A percentile compares a stretch with the other conserved stretches of the same genome.
These are phyloP conservation scores for Sedum album DNA, from an alignment of 164 flowering plant species.

Conservation along the genomic window DNA sequence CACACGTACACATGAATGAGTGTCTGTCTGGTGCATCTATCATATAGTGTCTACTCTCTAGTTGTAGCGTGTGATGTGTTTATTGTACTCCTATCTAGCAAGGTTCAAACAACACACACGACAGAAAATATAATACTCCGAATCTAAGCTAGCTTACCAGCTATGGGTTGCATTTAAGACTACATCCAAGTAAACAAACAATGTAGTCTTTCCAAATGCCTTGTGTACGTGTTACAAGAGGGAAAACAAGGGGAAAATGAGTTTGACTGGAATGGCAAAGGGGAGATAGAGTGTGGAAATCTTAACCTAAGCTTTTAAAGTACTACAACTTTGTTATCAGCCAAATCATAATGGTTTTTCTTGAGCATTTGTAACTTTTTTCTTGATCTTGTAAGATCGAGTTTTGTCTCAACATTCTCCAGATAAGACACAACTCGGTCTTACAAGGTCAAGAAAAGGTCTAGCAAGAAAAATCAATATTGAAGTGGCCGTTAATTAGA, in stretches of 20 bases:
- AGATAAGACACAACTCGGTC: slow-evolving; percentile 23
- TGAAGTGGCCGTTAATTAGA: background rate
- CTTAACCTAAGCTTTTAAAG: too few species aligned
- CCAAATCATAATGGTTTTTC: background rate
- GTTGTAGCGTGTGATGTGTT: background rate
- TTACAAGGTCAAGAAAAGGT: slow-evolving; percentile 97
- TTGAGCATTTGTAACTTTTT: background rate
- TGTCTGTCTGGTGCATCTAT: background rate
- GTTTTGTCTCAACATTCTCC: background rate
- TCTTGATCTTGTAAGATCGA: background rate
- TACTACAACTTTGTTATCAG: too few species aligned
- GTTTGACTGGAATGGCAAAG: slow-evolving; percentile 19
- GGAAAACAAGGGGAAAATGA: slow-evolving; percentile 69
- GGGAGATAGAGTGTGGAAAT: slow-evolving; percentile 12
- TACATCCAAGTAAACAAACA: background rate
- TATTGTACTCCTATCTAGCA: background rate
- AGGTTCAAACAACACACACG: background rate
- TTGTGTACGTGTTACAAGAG: slow-evolving; percentile 18
- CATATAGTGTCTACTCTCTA: too few species aligned
- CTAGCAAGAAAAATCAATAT: slow-evolving; percentile 56
- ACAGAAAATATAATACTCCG: background rate
- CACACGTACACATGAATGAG: background rate
- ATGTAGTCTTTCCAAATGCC: background rate
- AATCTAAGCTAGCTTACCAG: background rate
- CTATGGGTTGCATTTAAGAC: background rate